Percentiles rank a stretch among this genome's conserved stretches.
These are phyloP conservation scores for Gnomoniopsis sp. DNA, from an alignment of 2,329 filamentous ascomycete species.

Conservation along the genomic window DNA sequence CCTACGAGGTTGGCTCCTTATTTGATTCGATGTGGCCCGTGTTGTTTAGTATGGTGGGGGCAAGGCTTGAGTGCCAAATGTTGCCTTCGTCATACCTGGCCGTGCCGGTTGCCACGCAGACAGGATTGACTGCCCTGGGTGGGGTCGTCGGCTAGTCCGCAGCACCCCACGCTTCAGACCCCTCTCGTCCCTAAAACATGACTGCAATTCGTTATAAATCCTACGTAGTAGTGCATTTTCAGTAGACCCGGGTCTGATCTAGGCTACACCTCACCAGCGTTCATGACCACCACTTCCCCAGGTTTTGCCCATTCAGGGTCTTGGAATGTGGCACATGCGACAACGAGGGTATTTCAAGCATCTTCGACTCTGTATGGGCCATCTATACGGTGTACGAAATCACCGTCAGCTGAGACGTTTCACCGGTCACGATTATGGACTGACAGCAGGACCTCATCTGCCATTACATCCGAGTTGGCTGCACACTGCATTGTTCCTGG, in stretches of 20 bases:
- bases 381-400: neutral
- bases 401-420: conserved; percentile 1
- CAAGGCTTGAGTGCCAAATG: neutral
- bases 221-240: too few relatives aligned
- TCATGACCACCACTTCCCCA: neutral
- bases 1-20: conserved; percentile 3
- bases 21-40: conserved; percentile 12
- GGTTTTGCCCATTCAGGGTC: neutral
- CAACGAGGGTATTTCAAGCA: neutral
- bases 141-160: neutral
- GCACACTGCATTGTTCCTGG: neutral
- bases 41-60: conserved; percentile 10
- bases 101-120: neutral
- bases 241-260: conserved; percentile 7
- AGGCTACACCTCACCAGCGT: neutral
- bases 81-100: neutral
- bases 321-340: conserved; percentile 1
- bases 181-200: too few relatives aligned
- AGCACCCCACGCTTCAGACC: neutral
- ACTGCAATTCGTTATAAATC: too few relatives aligned
- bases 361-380: neutral
- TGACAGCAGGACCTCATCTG: neutral
- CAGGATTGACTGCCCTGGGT: neutral
- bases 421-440: neutral
- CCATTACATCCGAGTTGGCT: neutral